A percentile compares a stretch with the other conserved stretches of the same genome.
phyloP scores from a whole-genome alignment of 1,284 basidiomycete species.

The Marasmius sp. region DNA sequence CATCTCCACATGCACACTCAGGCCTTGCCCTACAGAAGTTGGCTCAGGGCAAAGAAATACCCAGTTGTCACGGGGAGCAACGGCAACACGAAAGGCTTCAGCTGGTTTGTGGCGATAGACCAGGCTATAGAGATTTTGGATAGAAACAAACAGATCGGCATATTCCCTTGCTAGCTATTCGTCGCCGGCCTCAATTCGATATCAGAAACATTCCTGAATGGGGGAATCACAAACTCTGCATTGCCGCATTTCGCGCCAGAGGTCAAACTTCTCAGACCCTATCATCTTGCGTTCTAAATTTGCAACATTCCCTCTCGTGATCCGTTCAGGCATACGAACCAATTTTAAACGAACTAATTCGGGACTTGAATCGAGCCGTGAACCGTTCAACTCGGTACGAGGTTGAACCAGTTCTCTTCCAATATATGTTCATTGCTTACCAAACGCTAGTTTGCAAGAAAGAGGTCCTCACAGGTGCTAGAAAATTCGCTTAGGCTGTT shows the following conservation, averaged over 20 bases:
- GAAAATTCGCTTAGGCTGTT: background rate
- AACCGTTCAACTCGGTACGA: background rate
- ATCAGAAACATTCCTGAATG: no score
- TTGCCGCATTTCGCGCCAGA: no score
- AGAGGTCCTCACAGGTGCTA: background rate
- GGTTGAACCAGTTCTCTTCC: background rate
- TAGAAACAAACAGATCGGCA: conserved; percentile 47
- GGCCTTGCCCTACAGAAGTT: conserved; percentile 61
- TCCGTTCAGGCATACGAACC: background rate
- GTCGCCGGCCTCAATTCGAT: no score
- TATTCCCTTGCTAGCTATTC: conserved; percentile 50
- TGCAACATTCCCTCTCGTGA: background rate
- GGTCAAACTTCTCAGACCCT: no score
- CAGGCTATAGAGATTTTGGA: conserved; percentile 68
- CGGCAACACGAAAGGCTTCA: conserved; percentile 60
- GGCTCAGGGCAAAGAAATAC: conserved; percentile 53
- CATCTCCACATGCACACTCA: conserved; percentile 84
- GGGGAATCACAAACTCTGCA: no score
- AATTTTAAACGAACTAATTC: background rate
- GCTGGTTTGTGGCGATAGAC: conserved; percentile 73
- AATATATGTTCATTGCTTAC: background rate
- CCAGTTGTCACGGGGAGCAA: conserved; percentile 42
- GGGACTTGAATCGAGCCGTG: background rate
- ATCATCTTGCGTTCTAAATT: no score
- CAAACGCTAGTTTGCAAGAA: background rate